Evolutionary conservation across 257 asterid genomes (phyloP).

Genomic region (Cinchona pubescens): DNA sequence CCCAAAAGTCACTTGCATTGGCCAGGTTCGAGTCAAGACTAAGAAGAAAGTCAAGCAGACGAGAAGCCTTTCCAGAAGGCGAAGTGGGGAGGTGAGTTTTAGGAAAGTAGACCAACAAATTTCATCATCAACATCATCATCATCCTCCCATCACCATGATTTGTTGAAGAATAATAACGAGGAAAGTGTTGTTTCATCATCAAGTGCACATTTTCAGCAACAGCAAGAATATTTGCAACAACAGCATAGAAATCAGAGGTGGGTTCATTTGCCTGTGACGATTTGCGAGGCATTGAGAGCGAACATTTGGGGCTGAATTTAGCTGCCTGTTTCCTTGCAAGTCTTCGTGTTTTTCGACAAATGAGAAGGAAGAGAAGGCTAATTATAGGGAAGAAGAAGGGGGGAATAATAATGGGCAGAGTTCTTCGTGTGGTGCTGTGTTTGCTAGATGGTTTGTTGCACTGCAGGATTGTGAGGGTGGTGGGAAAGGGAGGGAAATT

Average conservation of each 20-base stretch:
- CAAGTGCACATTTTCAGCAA: slow-evolving; percentile 45
- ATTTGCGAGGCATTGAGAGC: slow-evolving; percentile 79
- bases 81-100: slow-evolving; percentile 63
- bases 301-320: slow-evolving; percentile 65
- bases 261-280: slow-evolving; percentile 88
- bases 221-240: slow-evolving; percentile 50
- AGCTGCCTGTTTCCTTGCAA: slow-evolving; percentile 83
- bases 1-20: slow-evolving; percentile 95
- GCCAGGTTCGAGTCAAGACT: slow-evolving; percentile 87
- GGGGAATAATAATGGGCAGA: slow-evolving; percentile 29
- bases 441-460: slow-evolving; percentile 80
- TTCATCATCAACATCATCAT: too few relatives aligned
- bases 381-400: slow-evolving; percentile 4
- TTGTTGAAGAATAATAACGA: slow-evolving; percentile 19
- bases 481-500: slow-evolving; percentile 67
- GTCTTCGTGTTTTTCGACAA: slow-evolving; percentile 55
- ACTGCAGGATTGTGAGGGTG: slow-evolving; percentile 61
- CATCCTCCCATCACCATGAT: slow-evolving; percentile 12
- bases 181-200: slow-evolving; percentile 22
- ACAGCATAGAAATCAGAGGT: slow-evolving; percentile 75
- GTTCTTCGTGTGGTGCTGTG: slow-evolving; percentile 66
- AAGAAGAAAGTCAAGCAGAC: slow-evolving; percentile 67
- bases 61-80: slow-evolving; percentile 59
- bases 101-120: slow-evolving; percentile 49
- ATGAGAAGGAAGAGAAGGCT: slow-evolving; percentile 36